Percentiles rank a stretch among this genome's conserved stretches.
These are phyloP conservation scores for Sporothrix variecibatus DNA, from an alignment of 2,329 filamentous ascomycete genomes.

Conservation along the genomic window DNA sequence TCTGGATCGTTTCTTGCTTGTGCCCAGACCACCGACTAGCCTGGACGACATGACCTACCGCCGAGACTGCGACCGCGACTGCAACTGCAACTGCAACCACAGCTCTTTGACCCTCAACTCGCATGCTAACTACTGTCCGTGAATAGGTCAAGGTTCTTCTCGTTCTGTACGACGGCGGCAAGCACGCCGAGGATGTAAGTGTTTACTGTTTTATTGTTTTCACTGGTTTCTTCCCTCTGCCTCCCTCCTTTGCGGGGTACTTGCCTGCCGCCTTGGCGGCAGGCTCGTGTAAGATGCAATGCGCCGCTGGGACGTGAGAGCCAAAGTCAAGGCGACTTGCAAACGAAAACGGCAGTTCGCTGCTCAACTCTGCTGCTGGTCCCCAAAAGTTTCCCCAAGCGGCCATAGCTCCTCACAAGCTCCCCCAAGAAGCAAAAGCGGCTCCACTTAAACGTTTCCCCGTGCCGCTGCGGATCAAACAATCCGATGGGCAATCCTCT, in stretches of 20 bases:
- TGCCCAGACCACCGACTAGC: neutral
- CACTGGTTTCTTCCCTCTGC: neutral
- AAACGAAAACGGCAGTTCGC: conserved; percentile 11
- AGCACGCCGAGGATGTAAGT: conserved; percentile 82
- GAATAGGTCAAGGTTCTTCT: conserved; percentile 91
- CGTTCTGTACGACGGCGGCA: conserved; percentile 87
- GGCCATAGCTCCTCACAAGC: neutral
- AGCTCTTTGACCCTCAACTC: conserved; percentile 34
- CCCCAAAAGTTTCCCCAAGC: neutral
- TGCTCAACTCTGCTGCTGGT: neutral
- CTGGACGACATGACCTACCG: conserved; percentile 7
- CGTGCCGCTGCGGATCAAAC: conserved; percentile 17
- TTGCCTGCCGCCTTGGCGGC: neutral
- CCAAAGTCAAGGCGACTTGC: neutral
- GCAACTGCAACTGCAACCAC: neutral
- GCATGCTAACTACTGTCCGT: conserved; percentile 56
- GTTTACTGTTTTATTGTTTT: conserved; percentile 22
- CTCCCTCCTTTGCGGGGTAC: neutral
- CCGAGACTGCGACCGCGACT: neutral
- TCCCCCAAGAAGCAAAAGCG: neutral
- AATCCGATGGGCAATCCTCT: neutral
- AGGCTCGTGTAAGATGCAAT: neutral
- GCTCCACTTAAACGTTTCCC: conserved; percentile 2
- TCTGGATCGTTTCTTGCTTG: neutral
- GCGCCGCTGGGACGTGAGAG: neutral